Evolutionary conservation across 163 green algal genomes (phyloP), one percentile per base, ranked within the genome.

Genomic region (Scenedesmus sp.): DNA sequence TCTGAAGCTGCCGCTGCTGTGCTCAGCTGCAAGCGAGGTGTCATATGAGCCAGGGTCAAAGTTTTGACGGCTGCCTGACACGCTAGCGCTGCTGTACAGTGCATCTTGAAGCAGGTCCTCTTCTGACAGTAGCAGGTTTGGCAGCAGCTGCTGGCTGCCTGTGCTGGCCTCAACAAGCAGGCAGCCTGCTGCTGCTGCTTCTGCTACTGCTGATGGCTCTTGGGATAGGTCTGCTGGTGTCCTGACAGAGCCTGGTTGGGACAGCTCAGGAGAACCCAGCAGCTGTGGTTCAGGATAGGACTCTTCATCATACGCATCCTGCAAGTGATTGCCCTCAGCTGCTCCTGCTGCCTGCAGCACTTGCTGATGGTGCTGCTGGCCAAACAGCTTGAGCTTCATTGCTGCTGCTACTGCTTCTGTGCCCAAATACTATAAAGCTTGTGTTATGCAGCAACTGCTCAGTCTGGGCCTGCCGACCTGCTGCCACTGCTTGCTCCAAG

Each of bases 81-180:
- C 76, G 12, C 26, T 82, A n/a, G 59, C 8, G n/a, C 10, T 60
- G 84, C 84, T 76, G 57, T 59, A 3, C 8, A 20, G 60, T 79
- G n/a, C 6, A 9, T 76, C 12, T 59, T 67, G 46, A 2, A 70
- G 8, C 0, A 84, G 23, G 3, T 90, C 86, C 15, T 60, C 34
- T 2, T 90, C 86, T 26, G 86, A 67, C 86, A 90, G 16, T 5
- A 90, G 67, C 2, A 84, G 16, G 57, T 84, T 90, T 7, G 67
- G 86, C 15, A 90, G 54, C 66, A 90, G n/a, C 6, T 83, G 67
- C 34, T 81, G 56, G 86, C 66, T 81, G 62, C 62, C 34, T 8
- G 26, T 62, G 52, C 84, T 89, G 62, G 34, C 23, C 34, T 81
- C 84, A 26, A 64, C 84, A n/a, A 46, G 18, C 20, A 74, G 3